A percentile compares a stretch with the other conserved stretches of the same genome.
phyloP scores from a whole-genome alignment of 805 yeast species.

The Ogataea kodamae region DNA sequence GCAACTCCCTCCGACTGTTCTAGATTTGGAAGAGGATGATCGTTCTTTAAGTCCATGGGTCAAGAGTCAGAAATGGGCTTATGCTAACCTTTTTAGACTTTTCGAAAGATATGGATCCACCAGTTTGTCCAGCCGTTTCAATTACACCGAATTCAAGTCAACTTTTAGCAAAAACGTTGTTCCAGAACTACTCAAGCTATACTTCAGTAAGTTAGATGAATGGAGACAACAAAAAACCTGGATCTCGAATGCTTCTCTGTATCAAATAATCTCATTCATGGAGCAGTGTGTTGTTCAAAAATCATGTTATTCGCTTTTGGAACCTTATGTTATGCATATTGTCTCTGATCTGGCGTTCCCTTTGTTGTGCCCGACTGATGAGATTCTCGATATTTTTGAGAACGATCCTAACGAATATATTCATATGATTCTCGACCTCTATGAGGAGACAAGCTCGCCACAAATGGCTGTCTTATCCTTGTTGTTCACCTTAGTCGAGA shows the following conservation, averaged over 20 bases:
- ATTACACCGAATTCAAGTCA: conserved; percentile 57
- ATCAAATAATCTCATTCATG: conserved; percentile 59
- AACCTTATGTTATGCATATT: conserved; percentile 64
- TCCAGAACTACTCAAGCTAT: conserved; percentile 67
- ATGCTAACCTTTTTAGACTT: conserved; percentile 68
- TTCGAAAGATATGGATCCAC: conserved; percentile 67
- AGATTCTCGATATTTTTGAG: conserved; percentile 72
- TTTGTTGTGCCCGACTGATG: conserved; percentile 67
- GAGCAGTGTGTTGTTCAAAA: conserved; percentile 58
- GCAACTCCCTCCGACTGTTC: conserved; percentile 51
- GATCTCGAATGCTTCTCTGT: conserved; percentile 65
- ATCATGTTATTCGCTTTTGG: conserved; percentile 63
- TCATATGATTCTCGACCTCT: conserved; percentile 64
- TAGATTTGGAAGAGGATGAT: conserved; percentile 50
- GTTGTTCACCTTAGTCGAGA: conserved; percentile 65
- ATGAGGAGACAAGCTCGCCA: conserved; percentile 61
- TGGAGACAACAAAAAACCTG: conserved; percentile 70
- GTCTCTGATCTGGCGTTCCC: conserved; percentile 78
- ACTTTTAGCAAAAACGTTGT: conserved; percentile 56
- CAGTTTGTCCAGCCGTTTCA: conserved; percentile 42
- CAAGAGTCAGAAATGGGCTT: conserved; percentile 86
- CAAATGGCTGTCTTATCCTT: conserved; percentile 78
- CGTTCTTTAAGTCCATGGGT: conserved; percentile 56
- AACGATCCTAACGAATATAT: conserved; percentile 91
- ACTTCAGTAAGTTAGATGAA: conserved; percentile 61